Percentiles rank a stretch among this genome's conserved stretches.
Evolutionary conservation across 805 yeast genomes (phyloP).

Genomic region (Ogataea trehaloabstinens): DNA sequence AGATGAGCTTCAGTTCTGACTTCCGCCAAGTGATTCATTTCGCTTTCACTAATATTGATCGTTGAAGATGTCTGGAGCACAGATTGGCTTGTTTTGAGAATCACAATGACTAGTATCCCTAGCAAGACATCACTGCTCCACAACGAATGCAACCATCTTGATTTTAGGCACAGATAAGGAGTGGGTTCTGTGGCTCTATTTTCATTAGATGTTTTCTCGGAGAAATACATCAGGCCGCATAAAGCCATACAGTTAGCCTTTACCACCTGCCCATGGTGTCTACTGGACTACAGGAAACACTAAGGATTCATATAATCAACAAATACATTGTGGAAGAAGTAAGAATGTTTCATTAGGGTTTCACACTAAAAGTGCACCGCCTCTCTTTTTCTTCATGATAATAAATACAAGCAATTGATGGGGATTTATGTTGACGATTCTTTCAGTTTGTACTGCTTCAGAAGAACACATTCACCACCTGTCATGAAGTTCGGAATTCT

Average conservation of each 20-base stretch:
- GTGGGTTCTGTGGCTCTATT: constrained; percentile 22
- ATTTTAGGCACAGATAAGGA: constrained; percentile 24
- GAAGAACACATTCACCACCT: constrained; percentile 75
- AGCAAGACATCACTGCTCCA: constrained; percentile 14
- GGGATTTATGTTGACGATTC: background rate
- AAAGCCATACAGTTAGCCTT: too few relatives aligned
- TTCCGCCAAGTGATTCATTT: background rate
- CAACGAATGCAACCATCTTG: constrained; percentile 20
- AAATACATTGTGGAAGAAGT: too few relatives aligned
- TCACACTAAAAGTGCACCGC: background rate
- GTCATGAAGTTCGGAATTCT: constrained; percentile 55
- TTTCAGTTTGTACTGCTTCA: constrained; percentile 28
- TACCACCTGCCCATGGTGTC: too few relatives aligned
- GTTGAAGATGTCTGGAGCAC: background rate
- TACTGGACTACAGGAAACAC: background rate
- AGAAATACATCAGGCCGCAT: constrained; percentile 2
- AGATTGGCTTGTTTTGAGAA: background rate
- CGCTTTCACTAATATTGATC: background rate
- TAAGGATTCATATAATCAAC: too few relatives aligned
- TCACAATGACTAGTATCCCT: constrained; percentile 2
- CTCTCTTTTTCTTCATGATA: background rate
- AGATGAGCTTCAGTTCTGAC: background rate
- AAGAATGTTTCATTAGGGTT: background rate
- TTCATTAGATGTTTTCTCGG: constrained; percentile 18
- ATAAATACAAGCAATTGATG: constrained; percentile 1